phyloP scores from a whole-genome alignment of 306 rosid genomes.

The Senna tora region DNA sequence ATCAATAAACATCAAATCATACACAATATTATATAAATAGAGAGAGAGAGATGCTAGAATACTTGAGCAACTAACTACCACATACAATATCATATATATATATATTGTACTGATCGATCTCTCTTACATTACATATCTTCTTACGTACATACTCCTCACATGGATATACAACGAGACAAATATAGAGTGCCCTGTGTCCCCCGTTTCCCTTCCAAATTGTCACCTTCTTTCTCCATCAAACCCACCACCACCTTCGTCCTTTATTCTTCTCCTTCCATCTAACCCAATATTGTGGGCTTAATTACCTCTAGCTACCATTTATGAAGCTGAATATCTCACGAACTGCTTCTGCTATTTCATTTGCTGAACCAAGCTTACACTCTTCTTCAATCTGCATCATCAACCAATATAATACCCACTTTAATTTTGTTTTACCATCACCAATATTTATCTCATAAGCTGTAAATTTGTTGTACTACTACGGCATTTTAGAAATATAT shows the following conservation, averaged over 20 bases:
- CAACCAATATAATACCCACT: too few relatives aligned
- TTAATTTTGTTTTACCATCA: neutral
- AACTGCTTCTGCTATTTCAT: constrained; percentile 79
- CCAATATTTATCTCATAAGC: constrained; percentile 25
- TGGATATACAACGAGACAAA: constrained; percentile 35
- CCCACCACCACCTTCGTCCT: constrained; percentile 9
- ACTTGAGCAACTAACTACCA: too few relatives aligned
- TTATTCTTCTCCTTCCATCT: neutral
- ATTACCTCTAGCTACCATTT: constrained; percentile 32
- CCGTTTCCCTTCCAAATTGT: constrained; percentile 38
- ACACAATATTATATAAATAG: too few relatives aligned
- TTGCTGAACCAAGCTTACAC: constrained; percentile 74
- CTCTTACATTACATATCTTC: too few relatives aligned
- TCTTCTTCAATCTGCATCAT: constrained; percentile 86
- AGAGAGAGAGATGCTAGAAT: too few relatives aligned
- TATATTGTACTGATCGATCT: too few relatives aligned
- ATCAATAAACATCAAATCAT: too few relatives aligned
- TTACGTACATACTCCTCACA: too few relatives aligned
- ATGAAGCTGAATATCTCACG: constrained; percentile 66
- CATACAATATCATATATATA: too few relatives aligned
- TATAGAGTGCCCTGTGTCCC: constrained; percentile 49
- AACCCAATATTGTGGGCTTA: neutral
- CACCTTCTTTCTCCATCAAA: neutral
- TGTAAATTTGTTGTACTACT: neutral
- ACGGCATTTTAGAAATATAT: too few relatives aligned